These are phyloP conservation scores for Andrographis paniculata DNA, from an alignment of 305 asterid genomes.

Conservation along the genomic window DNA sequence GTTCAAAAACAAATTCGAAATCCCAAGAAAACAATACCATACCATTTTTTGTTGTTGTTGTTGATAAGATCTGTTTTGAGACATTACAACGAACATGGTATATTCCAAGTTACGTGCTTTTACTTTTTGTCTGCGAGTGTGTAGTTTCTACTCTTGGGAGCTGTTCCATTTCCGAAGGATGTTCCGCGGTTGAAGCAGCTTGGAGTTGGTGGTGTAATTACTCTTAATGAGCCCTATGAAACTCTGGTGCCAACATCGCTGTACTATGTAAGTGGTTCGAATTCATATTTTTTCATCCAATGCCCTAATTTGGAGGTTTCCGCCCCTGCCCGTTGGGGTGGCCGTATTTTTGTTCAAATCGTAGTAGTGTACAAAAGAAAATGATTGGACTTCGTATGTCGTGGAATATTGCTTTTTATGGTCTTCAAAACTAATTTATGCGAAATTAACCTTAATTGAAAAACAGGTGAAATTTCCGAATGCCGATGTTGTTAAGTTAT, in stretches of 20 bases:
- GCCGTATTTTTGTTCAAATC: background rate
- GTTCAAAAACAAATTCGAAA: too few species aligned
- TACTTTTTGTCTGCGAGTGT: background rate
- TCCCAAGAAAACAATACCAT: too few species aligned
- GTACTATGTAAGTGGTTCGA: slow-evolving; percentile 57
- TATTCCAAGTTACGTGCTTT: slow-evolving; percentile 12
- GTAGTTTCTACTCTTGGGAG: slow-evolving; percentile 86
- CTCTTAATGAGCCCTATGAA: slow-evolving; percentile 87
- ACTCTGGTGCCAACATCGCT: slow-evolving; percentile 83
- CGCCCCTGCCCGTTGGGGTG: background rate
- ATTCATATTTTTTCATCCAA: background rate
- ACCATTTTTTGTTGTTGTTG: background rate
- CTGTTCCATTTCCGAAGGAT: slow-evolving; percentile 91
- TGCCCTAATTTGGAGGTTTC: background rate
- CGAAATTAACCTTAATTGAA: too few species aligned
- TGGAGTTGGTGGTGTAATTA: slow-evolving; percentile 94
- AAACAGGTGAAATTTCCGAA: too few species aligned
- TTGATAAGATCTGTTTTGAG: background rate
- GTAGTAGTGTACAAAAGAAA: too few species aligned
- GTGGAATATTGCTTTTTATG: too few species aligned
- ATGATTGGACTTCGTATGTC: too few species aligned
- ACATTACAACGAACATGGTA: too few species aligned
- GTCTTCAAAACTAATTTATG: background rate
- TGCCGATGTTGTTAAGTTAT: too few species aligned
- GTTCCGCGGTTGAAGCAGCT: slow-evolving; percentile 79